A percentile compares a stretch with the other conserved stretches of the same genome.
phyloP scores from a whole-genome alignment of 192 early-diverging fungal species.

The Backusella australiensis region DNA sequence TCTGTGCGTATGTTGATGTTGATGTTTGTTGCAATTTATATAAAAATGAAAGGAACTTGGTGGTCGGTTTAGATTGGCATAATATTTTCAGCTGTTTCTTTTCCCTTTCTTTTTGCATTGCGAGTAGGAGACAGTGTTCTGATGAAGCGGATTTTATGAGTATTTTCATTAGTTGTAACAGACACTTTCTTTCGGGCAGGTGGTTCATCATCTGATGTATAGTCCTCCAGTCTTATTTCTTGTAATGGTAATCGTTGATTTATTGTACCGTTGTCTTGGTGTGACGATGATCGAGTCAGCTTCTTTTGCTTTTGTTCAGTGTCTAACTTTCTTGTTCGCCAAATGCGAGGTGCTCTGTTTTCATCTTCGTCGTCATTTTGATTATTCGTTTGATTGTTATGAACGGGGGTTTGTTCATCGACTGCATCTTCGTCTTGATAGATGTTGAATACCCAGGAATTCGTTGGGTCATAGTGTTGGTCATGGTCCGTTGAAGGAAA shows the following conservation, averaged over 20 bases:
- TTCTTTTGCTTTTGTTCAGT: not conserved
- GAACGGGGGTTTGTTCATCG: not conserved
- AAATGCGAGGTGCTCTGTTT: not conserved
- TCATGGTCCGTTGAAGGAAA: not conserved
- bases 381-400: not conserved
- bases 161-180: not conserved
- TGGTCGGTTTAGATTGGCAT: not conserved
- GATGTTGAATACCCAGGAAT: not conserved
- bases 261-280: not conserved
- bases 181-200: constrained; percentile 3
- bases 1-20: not conserved
- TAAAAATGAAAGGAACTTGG: not conserved
- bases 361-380: not conserved
- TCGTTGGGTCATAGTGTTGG: not conserved
- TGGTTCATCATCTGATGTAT: constrained; percentile 16
- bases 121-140: constrained; percentile 5
- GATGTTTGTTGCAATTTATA: not conserved
- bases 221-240: constrained; percentile 5
- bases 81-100: constrained; percentile 4
- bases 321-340: not conserved
- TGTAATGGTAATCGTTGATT: constrained; percentile 7
- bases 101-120: constrained; percentile 5
- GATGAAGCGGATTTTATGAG: not conserved
- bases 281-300: not conserved
- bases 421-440: not conserved